Evolutionary conservation across 23 red algal genomes (phyloP).

Genomic region (Chondrus crispus): DNA sequence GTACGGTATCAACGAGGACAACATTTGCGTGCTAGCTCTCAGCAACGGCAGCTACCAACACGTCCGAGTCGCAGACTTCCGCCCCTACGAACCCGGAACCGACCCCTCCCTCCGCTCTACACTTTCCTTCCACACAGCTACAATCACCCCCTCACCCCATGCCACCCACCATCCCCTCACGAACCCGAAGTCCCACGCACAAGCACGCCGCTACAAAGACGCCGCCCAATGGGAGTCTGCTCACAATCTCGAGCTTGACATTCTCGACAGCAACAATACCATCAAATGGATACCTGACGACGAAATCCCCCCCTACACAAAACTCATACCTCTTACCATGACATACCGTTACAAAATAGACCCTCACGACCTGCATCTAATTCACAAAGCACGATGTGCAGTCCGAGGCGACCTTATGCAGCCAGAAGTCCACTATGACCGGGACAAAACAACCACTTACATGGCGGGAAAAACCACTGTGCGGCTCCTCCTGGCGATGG

Average conservation of each 20-base stretch:
- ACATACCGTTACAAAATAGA: no score
- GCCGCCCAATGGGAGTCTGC: not conserved
- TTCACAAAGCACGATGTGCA: slow-evolving; percentile 17
- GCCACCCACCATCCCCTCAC: not conserved
- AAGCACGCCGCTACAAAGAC: not conserved
- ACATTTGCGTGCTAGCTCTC: not conserved
- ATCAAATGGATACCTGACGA: not conserved
- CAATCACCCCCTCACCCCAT: not conserved
- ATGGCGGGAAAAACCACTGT: not conserved
- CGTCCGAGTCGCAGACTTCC: not conserved
- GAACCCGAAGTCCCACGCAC: not conserved
- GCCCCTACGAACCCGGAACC: not conserved
- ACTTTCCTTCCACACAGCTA: not conserved
- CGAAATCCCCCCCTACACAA: not conserved
- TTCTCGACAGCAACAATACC: not conserved
- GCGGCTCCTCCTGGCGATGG: not conserved
- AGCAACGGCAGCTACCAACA: not conserved
- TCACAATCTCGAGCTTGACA: not conserved
- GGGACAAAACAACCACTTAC: not conserved
- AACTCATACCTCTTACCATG: not conserved
- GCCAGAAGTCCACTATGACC: not conserved
- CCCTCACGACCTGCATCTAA: no score
- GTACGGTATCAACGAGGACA: not conserved
- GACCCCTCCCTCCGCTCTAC: not conserved
- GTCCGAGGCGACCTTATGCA: not conserved